phyloP scores from a whole-genome alignment of 805 yeast genomes.

The Wickerhamomyces canadensis region DNA sequence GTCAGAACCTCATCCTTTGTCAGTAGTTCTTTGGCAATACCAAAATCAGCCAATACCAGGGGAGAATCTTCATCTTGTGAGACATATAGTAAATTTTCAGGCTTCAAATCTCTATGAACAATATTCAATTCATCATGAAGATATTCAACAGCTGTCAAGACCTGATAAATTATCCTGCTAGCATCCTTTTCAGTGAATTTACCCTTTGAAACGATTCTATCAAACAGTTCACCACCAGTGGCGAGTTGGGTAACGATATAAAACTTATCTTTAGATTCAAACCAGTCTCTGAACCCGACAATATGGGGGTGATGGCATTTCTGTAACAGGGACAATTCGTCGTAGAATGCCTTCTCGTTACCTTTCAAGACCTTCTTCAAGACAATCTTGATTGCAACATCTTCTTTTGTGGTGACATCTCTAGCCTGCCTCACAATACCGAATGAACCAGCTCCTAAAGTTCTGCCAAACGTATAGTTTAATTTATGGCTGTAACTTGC shows the following conservation, averaged over 20 bases:
- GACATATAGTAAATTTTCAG: constrained; percentile 82
- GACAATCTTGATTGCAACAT: constrained; percentile 87
- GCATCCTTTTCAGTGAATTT: constrained; percentile 89
- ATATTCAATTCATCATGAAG: constrained; percentile 64
- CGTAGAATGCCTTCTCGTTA: constrained; percentile 68
- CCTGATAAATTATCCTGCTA: constrained; percentile 63
- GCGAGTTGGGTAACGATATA: constrained; percentile 93
- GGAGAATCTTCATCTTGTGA: constrained; percentile 53
- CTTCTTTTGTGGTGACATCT: constrained; percentile 44
- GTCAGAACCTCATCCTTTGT: constrained; percentile 55
- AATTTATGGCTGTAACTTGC: constrained; percentile 59
- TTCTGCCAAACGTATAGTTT: constrained; percentile 70
- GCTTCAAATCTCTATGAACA: constrained; percentile 92
- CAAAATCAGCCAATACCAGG: constrained; percentile 90
- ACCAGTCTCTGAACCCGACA: constrained; percentile 89
- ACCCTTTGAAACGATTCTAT: constrained; percentile 75
- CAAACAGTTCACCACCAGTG: constrained; percentile 93
- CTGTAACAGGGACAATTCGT: constrained; percentile 68
- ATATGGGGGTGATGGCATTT: constrained; percentile 77
- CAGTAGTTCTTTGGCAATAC: constrained; percentile 78
- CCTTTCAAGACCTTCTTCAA: constrained; percentile 80
- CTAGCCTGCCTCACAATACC: constrained; percentile 86
- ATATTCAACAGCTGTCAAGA: constrained; percentile 73
- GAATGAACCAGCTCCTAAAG: constrained; percentile 92
- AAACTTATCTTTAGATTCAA: constrained; percentile 86